Base-by-base conservation (phyloP, 2,329 filamentous ascomycete genomes). In the Plectosphaerella cucumerina region DNA sequence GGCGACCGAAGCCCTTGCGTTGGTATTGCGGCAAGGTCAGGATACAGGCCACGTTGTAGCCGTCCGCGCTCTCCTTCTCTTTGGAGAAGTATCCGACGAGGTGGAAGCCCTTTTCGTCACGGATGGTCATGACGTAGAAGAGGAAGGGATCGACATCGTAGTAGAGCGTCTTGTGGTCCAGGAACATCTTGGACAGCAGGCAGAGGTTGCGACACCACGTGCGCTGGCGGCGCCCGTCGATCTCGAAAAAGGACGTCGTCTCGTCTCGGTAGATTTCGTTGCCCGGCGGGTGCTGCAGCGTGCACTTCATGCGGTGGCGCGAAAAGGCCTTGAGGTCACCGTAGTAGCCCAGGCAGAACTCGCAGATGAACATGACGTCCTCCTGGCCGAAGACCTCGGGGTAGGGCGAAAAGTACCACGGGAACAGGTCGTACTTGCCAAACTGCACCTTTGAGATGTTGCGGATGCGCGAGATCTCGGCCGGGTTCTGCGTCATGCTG, bases 31-130 rank as follows among this genome's bases (percentile, higher is more conserved):
- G 94, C 4, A 99, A 77, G 0, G 94, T 99, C 53, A 99, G 76
- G 66, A 99, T 99, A 80, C 95, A 99, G 5, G 94, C 95, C 31
- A 99, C 87, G 65, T 99, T 99, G 79, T 97, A 99, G 26, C 89
- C 90, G 62, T 99, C 95, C 0, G 91, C 91, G 37, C 88, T 93
- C 69, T 99, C 94, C 60, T 99, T 99, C 69, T 99, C 94, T 67
- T 99, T 99, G 50, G 89, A 96, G 69, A 99, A 99, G 66, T 97
- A 99, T n/a, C 94, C 94, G n/a, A 99, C 89, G 47, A 99, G 81
- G 64, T 97, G 94, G 62, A 88, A 94, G 14, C 94, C 94, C 60
- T 91, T 86, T 47, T 96, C 90, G 57, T 92, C 89, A 59, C 89
- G 85, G 39, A 86, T 87, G 22, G 90, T 90, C 93, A 99, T 97